phyloP scores from a whole-genome alignment of 2,329 filamentous ascomycete genomes.

The Colletotrichum simmondsii region DNA sequence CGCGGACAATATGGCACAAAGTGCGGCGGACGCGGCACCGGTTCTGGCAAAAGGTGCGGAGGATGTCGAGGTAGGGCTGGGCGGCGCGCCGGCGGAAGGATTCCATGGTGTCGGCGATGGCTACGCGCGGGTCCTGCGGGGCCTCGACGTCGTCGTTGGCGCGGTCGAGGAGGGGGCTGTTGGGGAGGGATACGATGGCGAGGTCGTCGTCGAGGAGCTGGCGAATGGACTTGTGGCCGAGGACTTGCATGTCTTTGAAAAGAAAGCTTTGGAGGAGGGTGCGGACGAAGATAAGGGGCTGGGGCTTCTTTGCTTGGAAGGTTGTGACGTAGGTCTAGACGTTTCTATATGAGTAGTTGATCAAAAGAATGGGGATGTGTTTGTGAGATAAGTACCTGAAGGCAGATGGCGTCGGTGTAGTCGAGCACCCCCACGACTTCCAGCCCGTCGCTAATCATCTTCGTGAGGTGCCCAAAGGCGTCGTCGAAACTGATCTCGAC shows the following conservation, averaged over 20 bases:
- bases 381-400: slow-evolving; percentile 63
- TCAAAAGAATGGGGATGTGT: not conserved
- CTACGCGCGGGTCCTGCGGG: slow-evolving; percentile 77
- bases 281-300: slow-evolving; percentile 85
- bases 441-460: slow-evolving; percentile 77
- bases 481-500: slow-evolving; percentile 80
- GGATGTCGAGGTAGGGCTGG: slow-evolving; percentile 83
- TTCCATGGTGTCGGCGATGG: slow-evolving; percentile 80
- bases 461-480: slow-evolving; percentile 75
- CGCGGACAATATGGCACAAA: slow-evolving; percentile 83
- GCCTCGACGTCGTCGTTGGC: slow-evolving; percentile 81
- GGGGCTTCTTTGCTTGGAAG: slow-evolving; percentile 82
- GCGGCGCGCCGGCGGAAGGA: slow-evolving; percentile 69
- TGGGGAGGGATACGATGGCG: slow-evolving; percentile 79
- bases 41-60: slow-evolving; percentile 89
- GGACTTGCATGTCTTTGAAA: slow-evolving; percentile 76
- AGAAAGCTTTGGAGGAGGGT: slow-evolving; percentile 82
- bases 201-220: slow-evolving; percentile 86
- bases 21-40: slow-evolving; percentile 88
- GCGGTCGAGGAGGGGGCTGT: slow-evolving; percentile 76
- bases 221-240: slow-evolving; percentile 76
- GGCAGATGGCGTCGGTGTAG: slow-evolving; percentile 74
- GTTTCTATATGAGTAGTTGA: not conserved
- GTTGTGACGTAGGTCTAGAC: slow-evolving; percentile 76
- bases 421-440: slow-evolving; percentile 76